Conservation (phyloP, 345 rosid species). For the Melaleuca alternifolia region DNA sequence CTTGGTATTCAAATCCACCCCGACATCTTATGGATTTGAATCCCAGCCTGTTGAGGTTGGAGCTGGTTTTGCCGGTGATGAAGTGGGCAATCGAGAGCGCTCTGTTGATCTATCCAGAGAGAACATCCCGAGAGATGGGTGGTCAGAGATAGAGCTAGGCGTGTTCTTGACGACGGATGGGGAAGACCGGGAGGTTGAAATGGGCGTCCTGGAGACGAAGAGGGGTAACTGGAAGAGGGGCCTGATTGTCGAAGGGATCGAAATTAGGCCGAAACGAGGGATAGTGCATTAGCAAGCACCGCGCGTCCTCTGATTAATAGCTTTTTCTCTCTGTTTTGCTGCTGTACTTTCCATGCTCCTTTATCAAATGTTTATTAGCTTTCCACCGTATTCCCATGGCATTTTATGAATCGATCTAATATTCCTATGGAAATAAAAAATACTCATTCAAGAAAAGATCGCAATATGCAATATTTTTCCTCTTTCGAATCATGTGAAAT, state of each 20-base stretch:
- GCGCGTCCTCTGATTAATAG: background rate
- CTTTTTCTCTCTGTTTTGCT: background rate
- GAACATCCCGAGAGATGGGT: conserved; percentile 6
- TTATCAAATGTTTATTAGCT: background rate
- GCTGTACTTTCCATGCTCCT: background rate
- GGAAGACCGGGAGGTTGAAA: conserved; percentile 2
- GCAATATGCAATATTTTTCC: too few relatives aligned
- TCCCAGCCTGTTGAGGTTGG: background rate
- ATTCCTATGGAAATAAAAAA: too few relatives aligned
- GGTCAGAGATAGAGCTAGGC: conserved; percentile 22
- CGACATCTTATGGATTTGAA: background rate
- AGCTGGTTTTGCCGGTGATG: background rate
- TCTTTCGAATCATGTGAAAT: too few relatives aligned
- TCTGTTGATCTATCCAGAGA: background rate
- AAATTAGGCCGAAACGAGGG: conserved; percentile 20
- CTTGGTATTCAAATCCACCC: conserved; percentile 2
- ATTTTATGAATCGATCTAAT: too few relatives aligned
- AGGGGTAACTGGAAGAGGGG: conserved; percentile 2
- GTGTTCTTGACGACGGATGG: conserved; percentile 7
- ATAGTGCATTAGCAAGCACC: too few relatives aligned
- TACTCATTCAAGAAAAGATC: too few relatives aligned
- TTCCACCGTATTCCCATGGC: background rate
- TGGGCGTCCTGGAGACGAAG: conserved; percentile 9
- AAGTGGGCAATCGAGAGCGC: background rate
- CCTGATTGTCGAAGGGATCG: conserved; percentile 23